A percentile compares a stretch with the other conserved stretches of the same genome.
phyloP scores from a whole-genome alignment of 75 land plant genomes.

The Sequoiadendron giganteum region DNA sequence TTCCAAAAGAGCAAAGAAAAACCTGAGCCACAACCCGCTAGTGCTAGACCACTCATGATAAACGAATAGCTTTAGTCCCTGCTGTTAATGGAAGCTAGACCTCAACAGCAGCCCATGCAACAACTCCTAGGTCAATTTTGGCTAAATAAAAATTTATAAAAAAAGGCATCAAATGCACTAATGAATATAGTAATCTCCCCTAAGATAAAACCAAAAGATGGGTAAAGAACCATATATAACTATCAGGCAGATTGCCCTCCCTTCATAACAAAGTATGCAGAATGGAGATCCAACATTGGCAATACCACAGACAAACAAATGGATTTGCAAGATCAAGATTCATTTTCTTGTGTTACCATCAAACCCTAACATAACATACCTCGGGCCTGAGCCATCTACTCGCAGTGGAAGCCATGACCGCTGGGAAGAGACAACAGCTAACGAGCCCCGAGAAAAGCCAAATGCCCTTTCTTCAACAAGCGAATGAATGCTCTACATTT shows the following conservation, averaged over 20 bases:
- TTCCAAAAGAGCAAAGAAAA: no score
- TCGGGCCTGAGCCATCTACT: constrained; percentile 38
- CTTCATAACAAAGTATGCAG: not conserved
- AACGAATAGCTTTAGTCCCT: not conserved
- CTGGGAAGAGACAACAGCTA: not conserved
- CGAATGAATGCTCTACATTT: not conserved
- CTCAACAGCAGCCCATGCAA: not conserved
- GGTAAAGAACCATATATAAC: not conserved
- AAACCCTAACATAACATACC: constrained; percentile 10
- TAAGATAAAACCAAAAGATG: not conserved
- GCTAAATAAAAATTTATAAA: no score
- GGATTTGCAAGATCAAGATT: not conserved
- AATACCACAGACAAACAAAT: not conserved
- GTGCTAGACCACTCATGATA: no score
- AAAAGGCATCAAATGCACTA: not conserved
- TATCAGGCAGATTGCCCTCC: not conserved
- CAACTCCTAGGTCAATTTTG: not conserved
- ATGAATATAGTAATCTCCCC: no score
- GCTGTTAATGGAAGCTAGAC: not conserved
- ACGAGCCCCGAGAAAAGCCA: not conserved
- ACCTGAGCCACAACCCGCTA: no score
- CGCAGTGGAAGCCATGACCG: constrained; percentile 13
- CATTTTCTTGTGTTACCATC: no score
- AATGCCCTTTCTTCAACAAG: not conserved
- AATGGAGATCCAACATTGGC: not conserved